phyloP scores from a whole-genome alignment of 371 early-diverging fungal genomes.

The Saksenaea oblongispora region DNA sequence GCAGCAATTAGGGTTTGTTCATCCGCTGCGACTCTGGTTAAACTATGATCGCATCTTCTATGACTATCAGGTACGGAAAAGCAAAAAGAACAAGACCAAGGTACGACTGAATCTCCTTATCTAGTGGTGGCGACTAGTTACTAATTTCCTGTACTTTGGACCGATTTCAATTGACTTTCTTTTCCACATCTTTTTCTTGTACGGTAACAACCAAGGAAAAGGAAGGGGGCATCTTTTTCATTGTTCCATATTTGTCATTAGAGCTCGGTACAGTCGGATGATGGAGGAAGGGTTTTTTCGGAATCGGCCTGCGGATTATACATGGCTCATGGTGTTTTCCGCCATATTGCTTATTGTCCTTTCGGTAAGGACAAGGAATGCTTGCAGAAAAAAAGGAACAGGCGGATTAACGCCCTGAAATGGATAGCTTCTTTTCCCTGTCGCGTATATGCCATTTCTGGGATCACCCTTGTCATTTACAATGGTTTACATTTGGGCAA shows the following conservation, averaged over 20 bases:
- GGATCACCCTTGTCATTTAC: slow-evolving; percentile 84
- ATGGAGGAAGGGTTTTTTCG: slow-evolving; percentile 94
- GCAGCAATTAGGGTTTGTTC: slow-evolving; percentile 72
- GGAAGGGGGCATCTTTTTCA: background rate
- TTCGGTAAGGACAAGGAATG: slow-evolving; percentile 31
- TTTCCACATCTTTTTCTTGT: slow-evolving; percentile 95
- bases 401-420: background rate
- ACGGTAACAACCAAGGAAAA: slow-evolving; percentile 28
- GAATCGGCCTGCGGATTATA: slow-evolving; percentile 87
- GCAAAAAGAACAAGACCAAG: background rate
- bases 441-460: slow-evolving; percentile 79
- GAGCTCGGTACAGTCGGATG: slow-evolving; percentile 86
- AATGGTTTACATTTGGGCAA: slow-evolving; percentile 94
- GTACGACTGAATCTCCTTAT: slow-evolving; percentile 4
- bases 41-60: slow-evolving; percentile 70
- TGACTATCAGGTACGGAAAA: slow-evolving; percentile 62
- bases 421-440: slow-evolving; percentile 66
- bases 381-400: slow-evolving; percentile 4
- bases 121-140: slow-evolving; percentile 93
- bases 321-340: slow-evolving; percentile 81
- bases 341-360: slow-evolving; percentile 56
- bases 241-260: slow-evolving; percentile 23
- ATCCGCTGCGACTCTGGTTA: slow-evolving; percentile 80
- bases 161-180: slow-evolving; percentile 85
- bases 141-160: slow-evolving; percentile 93